Base-by-base conservation (phyloP, 768 basidiomycete genomes). In the Suillus subluteus region DNA sequence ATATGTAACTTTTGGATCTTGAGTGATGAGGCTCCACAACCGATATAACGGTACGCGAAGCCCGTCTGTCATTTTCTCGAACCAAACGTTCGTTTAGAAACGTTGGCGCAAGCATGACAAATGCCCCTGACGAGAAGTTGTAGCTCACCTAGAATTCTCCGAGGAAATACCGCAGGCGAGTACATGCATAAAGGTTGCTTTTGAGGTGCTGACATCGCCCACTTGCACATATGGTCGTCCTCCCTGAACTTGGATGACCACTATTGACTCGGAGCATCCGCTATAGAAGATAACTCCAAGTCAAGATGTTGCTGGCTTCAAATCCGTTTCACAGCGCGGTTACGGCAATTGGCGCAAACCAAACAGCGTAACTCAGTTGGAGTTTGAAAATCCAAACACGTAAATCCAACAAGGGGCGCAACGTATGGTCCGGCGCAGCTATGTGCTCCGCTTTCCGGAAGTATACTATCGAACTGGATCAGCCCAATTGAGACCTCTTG, bases 401-500 rank as follows among this genome's bases (percentile, higher is more conserved):
- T 41, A 38, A 59, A 59, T 30, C 9, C 58, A 30, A 26, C 35
- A 59, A 59, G 18, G 16, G 58, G 58, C 40, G 23, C 38, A 59
- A 59, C 4, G 40, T 30, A 41, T 59, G 23, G 40, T 11, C 58
- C 40, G 58, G 18, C 18, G 18, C 32, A 55, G 54, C 21, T 55
- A 16, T 54, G 58, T 23, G 16, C 58, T 16, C 38, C 23, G 38
- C 26, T n/a, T 26, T 30, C 40, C 12, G 58, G 38, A 59, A 41
- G 40, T 30, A 26, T 26, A 41, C 26, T 16, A 40, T 38, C 23
- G 37, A 40, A 58, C 23, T 40, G 23, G 38, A 38, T 8, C 23
- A 26, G 18, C 23, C 23, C 7, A n/a, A 58, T 58, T 58, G 37
- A 58, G 37, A 23, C 16, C 35, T 23, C 56, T 58, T 58, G 56